A percentile compares a stretch with the other conserved stretches of the same genome.
These are phyloP conservation scores for Perkinsus chesapeaki DNA, from an alignment of 169 alveolate genomes.

Conservation along the genomic window DNA sequence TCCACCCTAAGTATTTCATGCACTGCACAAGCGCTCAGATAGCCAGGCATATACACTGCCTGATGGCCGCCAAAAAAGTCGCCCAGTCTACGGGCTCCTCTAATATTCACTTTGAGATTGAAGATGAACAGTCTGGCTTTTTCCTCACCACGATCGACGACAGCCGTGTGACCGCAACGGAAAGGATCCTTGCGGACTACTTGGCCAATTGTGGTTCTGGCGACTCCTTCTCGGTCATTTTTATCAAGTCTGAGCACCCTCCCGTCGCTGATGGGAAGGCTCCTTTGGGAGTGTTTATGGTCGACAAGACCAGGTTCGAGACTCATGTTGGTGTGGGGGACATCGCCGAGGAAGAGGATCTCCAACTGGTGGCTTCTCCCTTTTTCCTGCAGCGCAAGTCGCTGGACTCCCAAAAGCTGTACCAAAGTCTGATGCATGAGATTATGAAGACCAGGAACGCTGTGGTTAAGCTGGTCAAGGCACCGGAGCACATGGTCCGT, in stretches of 20 bases:
- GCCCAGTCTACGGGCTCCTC: neutral
- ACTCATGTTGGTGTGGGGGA: neutral
- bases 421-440: conserved; percentile 14
- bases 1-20: conserved; percentile 9
- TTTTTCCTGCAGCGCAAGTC: neutral
- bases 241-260: neutral
- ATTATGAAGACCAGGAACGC: neutral
- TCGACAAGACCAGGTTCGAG: neutral
- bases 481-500: neutral
- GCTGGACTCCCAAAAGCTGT: neutral
- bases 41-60: conserved; percentile 8
- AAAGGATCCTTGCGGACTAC: neutral
- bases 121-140: neutral
- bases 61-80: conserved; percentile 3
- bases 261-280: neutral
- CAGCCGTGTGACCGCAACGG: neutral
- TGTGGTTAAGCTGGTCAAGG: neutral
- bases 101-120: neutral
- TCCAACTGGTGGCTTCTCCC: conserved; percentile 13
- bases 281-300: neutral
- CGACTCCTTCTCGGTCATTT: neutral
- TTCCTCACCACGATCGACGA: neutral
- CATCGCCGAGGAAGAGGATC: neutral
- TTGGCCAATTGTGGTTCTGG: neutral
- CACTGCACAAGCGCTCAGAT: conserved; percentile 9